Evolutionary conservation across 2,329 filamentous ascomycete species (phyloP).

Genomic region (Aspergillus neoniger): DNA sequence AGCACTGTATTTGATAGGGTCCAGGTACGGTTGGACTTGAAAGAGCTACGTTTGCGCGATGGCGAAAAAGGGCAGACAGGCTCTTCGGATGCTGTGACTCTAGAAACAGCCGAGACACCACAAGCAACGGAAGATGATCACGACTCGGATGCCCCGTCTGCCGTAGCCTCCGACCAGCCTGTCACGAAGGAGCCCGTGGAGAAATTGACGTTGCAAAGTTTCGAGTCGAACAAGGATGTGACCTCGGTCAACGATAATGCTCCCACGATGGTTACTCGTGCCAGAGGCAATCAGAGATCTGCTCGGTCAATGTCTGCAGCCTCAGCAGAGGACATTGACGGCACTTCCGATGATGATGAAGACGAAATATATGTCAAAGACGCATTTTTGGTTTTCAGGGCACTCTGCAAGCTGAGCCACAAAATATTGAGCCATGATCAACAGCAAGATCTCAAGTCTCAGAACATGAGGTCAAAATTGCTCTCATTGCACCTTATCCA

Average conservation of each 20-base stretch:
- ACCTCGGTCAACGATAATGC: slow-evolving; percentile 67
- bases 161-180: slow-evolving; percentile 41
- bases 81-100: slow-evolving; percentile 41
- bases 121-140: slow-evolving; percentile 53
- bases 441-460: slow-evolving; percentile 86
- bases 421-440: slow-evolving; percentile 88
- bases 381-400: slow-evolving; percentile 94
- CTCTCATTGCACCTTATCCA: slow-evolving; percentile 95
- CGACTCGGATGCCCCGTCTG: slow-evolving; percentile 42
- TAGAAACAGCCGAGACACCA: slow-evolving; percentile 41
- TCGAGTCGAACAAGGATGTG: slow-evolving; percentile 69
- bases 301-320: slow-evolving; percentile 46
- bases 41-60: slow-evolving; percentile 68
- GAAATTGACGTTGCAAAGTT: slow-evolving; percentile 68
- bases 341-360: slow-evolving; percentile 63
- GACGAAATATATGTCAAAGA: slow-evolving; percentile 98
- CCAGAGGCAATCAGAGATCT: slow-evolving; percentile 51
- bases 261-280: slow-evolving; percentile 66
- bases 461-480: slow-evolving; percentile 96
- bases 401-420: slow-evolving; percentile 95
- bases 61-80: slow-evolving; percentile 35
- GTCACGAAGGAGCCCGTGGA: slow-evolving; percentile 56
- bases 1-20: slow-evolving; percentile 97
- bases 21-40: slow-evolving; percentile 80
- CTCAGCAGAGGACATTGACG: slow-evolving; percentile 41